Conservation (phyloP, 176 grass and related monocot species). For the Triticum aestivum region IWGSC_CS_RefSeq_v2.1 NC_057807.1:626486248-626486747, state of each 20-base stretch:
- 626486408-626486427: constrained; percentile 89
- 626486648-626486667: not conserved
- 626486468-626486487: not conserved
- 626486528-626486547: constrained; percentile 58
- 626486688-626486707: not conserved
- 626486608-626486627: constrained; percentile 92
- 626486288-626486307: not conserved
- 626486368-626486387: constrained; percentile 82
- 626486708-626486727: not conserved
- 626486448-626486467: constrained; percentile 57
- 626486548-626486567: constrained; percentile 83
- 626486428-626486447: constrained; percentile 90
- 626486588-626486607: constrained; percentile 61
- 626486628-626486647: constrained; percentile 93
- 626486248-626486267: constrained; percentile 61
- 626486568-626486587: constrained; percentile 82
- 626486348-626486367: not conserved
- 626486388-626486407: constrained; percentile 88
- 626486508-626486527: constrained; percentile 44
- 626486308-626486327: constrained; percentile 1
- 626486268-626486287: constrained; percentile 43
- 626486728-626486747: not conserved
- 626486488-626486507: not conserved
- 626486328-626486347: not conserved
- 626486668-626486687: too few relatives aligned